Evolutionary conservation across 2,329 filamentous ascomycete genomes (phyloP).

Genomic region (Helotiales sp.): DNA sequence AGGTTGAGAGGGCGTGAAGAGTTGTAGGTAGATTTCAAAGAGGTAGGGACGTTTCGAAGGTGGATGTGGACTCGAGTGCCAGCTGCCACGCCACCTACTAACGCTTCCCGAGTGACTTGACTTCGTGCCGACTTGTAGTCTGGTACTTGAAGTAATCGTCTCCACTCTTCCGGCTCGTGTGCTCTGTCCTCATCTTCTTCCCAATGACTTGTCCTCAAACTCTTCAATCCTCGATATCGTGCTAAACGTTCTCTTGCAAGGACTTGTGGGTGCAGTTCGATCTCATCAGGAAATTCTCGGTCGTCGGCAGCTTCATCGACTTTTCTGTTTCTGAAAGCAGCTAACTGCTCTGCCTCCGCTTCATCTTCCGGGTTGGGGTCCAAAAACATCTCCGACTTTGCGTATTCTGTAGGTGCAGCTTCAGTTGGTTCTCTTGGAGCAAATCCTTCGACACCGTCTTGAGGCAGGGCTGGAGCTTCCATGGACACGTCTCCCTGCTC

Average conservation of each 20-base stretch:
- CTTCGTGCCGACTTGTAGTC: constrained; percentile 87
- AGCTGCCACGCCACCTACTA: constrained; percentile 82
- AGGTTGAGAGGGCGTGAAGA: constrained; percentile 65
- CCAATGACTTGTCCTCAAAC: constrained; percentile 83
- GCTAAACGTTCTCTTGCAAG: constrained; percentile 81
- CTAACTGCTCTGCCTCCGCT: constrained; percentile 73
- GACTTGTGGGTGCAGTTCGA: constrained; percentile 87
- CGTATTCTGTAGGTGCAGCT: constrained; percentile 81
- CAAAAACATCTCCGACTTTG: constrained; percentile 89
- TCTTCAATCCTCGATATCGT: constrained; percentile 90
- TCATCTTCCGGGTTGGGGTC: constrained; percentile 78
- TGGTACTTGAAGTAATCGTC: constrained; percentile 78
- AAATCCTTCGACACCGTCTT: constrained; percentile 78
- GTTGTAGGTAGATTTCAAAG: constrained; percentile 53
- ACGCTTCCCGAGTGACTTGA: constrained; percentile 73
- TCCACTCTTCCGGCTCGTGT: constrained; percentile 88
- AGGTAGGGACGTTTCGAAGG: constrained; percentile 59
- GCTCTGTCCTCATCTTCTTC: constrained; percentile 83
- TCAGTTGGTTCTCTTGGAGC: constrained; percentile 70
- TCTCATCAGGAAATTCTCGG: constrained; percentile 94
- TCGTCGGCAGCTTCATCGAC: constrained; percentile 84
- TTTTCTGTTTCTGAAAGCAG: constrained; percentile 76
- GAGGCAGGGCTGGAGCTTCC: constrained; percentile 63
- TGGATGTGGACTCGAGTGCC: constrained; percentile 83
- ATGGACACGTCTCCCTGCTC: constrained; percentile 59